Conservation (phyloP, 176 grass and related monocot genomes). For the Hsuehochloa calcarea region DNA sequence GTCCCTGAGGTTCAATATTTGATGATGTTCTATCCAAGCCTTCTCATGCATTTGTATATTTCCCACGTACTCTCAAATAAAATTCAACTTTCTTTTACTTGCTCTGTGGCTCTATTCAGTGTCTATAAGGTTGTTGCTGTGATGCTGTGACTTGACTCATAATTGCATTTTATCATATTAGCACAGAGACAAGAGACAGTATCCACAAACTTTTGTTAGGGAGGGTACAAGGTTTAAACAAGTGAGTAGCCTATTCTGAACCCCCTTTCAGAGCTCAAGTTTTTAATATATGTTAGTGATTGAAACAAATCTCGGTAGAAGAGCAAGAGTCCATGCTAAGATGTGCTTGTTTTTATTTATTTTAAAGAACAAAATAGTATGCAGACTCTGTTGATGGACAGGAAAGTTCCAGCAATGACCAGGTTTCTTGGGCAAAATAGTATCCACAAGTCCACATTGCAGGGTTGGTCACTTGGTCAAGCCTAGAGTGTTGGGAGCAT, state of each 20-base stretch:
- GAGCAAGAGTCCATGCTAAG: background rate
- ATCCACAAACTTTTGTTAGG: background rate
- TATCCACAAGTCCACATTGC: background rate
- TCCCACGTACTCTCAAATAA: slow-evolving; percentile 37
- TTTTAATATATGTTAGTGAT: background rate
- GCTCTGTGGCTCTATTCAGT: background rate
- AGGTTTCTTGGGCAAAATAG: background rate
- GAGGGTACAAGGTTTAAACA: background rate
- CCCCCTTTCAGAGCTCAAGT: background rate
- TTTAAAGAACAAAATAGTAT: background rate
- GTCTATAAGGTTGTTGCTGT: background rate
- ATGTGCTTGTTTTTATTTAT: background rate
- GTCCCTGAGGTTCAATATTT: background rate
- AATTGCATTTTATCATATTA: slow-evolving; percentile 10
- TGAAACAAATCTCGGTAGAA: background rate
- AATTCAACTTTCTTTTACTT: slow-evolving; percentile 3
- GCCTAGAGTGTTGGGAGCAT: background rate
- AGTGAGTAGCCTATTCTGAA: background rate
- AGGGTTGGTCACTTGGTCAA: background rate
- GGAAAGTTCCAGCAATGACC: background rate
- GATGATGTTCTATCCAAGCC: slow-evolving; percentile 10
- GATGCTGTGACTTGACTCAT: background rate
- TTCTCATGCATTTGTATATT: slow-evolving; percentile 32
- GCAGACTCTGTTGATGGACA: background rate
- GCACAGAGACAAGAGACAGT: background rate